Percentiles rank a stretch among this genome's conserved stretches.
Conservation (phyloP, 2,329 filamentous ascomycete species). For the Magnaporthiopsis incrustans region DNA sequence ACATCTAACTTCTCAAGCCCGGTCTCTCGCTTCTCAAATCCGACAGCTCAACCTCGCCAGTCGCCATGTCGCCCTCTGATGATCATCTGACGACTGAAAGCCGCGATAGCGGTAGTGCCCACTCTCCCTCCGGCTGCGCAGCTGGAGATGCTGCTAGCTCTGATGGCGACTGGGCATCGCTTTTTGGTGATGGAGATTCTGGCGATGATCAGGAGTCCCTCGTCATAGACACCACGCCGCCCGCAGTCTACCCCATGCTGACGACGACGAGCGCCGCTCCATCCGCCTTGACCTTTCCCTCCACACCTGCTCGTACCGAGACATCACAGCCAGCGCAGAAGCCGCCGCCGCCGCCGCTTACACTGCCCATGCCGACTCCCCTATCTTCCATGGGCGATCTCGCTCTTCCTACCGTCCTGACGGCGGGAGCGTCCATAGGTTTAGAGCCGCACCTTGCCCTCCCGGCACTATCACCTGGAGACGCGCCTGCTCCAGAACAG, state of each 20-base stretch:
- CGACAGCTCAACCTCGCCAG: neutral
- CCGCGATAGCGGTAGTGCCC: constrained; percentile 1
- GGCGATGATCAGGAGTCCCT: constrained; percentile 1
- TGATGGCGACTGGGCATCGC: neutral
- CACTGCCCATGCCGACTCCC: constrained; percentile 2
- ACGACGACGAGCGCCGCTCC: neutral
- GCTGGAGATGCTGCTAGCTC: neutral
- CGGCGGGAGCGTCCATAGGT: neutral
- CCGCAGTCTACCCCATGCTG: neutral
- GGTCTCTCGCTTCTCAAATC: no score
- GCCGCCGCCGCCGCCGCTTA: neutral
- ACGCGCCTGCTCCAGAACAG: constrained; percentile 4
- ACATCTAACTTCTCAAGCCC: no score
- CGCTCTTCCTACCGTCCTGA: neutral
- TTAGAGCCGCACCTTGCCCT: constrained; percentile 2
- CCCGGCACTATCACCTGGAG: constrained; percentile 3
- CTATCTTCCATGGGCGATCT: neutral
- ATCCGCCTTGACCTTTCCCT: neutral
- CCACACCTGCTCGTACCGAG: neutral
- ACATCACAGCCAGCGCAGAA: neutral
- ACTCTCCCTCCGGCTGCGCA: constrained; percentile 3
- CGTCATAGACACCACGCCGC: neutral
- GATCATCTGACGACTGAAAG: neutral
- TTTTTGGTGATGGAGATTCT: constrained; percentile 6
- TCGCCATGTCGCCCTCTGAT: neutral